Conservation (phyloP, 192 early-diverging fungal species). For the Backusella luteola region DNA sequence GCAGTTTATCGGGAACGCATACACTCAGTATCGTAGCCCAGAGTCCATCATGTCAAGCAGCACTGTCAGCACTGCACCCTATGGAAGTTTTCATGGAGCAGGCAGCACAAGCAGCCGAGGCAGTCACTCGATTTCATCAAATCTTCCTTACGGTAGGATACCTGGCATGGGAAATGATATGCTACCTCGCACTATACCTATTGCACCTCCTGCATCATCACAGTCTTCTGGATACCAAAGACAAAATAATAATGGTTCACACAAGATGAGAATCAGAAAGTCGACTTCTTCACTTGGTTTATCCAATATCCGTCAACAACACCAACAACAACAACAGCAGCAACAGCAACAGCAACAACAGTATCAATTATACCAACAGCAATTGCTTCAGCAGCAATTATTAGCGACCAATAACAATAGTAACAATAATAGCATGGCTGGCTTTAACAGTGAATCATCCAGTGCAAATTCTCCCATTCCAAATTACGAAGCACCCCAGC, state of each 20-base stretch:
- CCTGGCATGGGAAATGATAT: neutral
- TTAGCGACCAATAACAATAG: neutral
- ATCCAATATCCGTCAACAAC: neutral
- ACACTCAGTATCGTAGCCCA: conserved; percentile 7
- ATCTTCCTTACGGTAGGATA: conserved; percentile 1
- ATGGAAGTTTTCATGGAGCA: neutral
- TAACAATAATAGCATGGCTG: neutral
- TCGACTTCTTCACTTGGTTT: neutral
- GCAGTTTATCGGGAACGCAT: neutral
- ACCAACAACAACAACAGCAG: neutral
- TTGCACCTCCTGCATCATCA: neutral
- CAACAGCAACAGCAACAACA: neutral
- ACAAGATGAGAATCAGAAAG: conserved; percentile 13
- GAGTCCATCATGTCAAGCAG: conserved; percentile 4
- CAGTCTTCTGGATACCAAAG: conserved; percentile 9
- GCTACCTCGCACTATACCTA: conserved; percentile 6
- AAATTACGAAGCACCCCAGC: neutral
- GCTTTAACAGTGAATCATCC: neutral
- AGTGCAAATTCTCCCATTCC: neutral
- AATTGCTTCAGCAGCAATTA: neutral
- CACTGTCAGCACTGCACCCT: neutral
- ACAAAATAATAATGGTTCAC: neutral
- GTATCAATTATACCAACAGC: neutral
- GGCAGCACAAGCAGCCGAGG: neutral
- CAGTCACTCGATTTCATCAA: neutral